Evolutionary conservation across 805 yeast genomes (phyloP).

Genomic region (Starmerella khaoyaiensis): DNA sequence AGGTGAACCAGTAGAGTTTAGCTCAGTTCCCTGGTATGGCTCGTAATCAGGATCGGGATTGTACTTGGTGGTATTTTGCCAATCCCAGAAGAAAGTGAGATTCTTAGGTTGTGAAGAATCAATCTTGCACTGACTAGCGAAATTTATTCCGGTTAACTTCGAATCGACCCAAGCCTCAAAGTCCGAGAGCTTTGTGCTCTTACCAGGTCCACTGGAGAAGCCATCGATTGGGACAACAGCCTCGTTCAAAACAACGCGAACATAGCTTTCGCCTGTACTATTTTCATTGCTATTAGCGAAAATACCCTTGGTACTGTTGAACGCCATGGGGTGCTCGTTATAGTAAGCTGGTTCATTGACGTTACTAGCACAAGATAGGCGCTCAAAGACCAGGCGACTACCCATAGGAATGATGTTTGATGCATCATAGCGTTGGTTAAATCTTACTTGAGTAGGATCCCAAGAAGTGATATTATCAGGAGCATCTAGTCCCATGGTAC

Average conservation of each 20-base stretch:
- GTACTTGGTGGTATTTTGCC: constrained; percentile 13
- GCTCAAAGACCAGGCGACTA: constrained; percentile 25
- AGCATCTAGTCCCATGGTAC: constrained; percentile 40
- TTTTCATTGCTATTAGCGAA: background rate
- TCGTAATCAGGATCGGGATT: constrained; percentile 4
- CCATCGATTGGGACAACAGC: constrained; percentile 39
- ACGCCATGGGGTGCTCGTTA: constrained; percentile 1
- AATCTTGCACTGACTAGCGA: constrained; percentile 12
- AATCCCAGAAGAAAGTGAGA: constrained; percentile 20
- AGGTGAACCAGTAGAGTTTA: background rate
- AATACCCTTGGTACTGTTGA: background rate
- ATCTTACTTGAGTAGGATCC: constrained; percentile 33
- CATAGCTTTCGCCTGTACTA: constrained; percentile 26
- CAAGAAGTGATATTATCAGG: too few relatives aligned
- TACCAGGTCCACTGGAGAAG: constrained; percentile 42
- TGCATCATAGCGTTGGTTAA: constrained; percentile 37
- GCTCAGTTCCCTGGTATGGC: constrained; percentile 1
- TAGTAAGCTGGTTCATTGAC: too few relatives aligned
- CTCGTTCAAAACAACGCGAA: constrained; percentile 41
- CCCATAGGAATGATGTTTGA: constrained; percentile 30
- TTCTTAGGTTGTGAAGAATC: constrained; percentile 5
- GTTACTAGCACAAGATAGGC: constrained; percentile 32
- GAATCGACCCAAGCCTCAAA: constrained; percentile 16
- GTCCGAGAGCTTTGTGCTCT: constrained; percentile 28
- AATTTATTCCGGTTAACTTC: constrained; percentile 10